Evolutionary conservation across 2,329 filamentous ascomycete genomes (phyloP).

Genomic region (Arthrobotrys sinensis): DNA sequence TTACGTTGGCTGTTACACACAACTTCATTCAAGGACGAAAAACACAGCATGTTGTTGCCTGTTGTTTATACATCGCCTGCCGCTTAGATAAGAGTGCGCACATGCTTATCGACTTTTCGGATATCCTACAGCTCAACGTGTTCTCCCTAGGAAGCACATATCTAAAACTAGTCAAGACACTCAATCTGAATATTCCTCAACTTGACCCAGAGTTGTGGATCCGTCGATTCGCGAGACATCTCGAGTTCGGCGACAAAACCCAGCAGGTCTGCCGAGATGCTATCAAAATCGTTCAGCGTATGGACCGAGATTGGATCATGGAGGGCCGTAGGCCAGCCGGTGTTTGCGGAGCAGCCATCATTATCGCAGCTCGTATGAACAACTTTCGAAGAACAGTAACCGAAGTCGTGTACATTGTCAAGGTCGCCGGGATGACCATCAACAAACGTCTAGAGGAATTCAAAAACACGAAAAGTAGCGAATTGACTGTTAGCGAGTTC

Average conservation of each 20-base stretch:
- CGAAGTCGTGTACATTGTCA: constrained; percentile 98
- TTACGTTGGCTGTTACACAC: constrained; percentile 80
- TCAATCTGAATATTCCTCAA: constrained; percentile 80
- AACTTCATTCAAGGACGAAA: constrained; percentile 90
- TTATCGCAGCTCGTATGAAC: constrained; percentile 97
- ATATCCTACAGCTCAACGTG: constrained; percentile 87
- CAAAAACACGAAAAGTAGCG: constrained; percentile 85
- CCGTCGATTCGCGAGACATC: constrained; percentile 87
- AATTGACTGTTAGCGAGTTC: constrained; percentile 90
- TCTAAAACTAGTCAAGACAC: constrained; percentile 75
- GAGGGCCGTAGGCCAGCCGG: constrained; percentile 93
- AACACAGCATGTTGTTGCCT: constrained; percentile 87
- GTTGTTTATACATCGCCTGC: constrained; percentile 90
- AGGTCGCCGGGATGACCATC: constrained; percentile 93
- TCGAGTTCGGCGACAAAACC: constrained; percentile 88
- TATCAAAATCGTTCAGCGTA: constrained; percentile 86
- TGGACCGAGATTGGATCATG: constrained; percentile 98
- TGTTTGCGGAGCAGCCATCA: constrained; percentile 92
- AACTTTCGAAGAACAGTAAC: constrained; percentile 93
- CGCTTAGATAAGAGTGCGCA: constrained; percentile 83
- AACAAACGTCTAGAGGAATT: constrained; percentile 94
- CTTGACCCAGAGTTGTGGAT: constrained; percentile 90
- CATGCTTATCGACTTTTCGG: constrained; percentile 96
- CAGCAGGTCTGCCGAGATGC: constrained; percentile 90
- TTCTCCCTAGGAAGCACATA: constrained; percentile 90